Evolutionary conservation across 176 grass and related monocot genomes (phyloP).

Genomic region (Aegilops tauschii): DNA sequence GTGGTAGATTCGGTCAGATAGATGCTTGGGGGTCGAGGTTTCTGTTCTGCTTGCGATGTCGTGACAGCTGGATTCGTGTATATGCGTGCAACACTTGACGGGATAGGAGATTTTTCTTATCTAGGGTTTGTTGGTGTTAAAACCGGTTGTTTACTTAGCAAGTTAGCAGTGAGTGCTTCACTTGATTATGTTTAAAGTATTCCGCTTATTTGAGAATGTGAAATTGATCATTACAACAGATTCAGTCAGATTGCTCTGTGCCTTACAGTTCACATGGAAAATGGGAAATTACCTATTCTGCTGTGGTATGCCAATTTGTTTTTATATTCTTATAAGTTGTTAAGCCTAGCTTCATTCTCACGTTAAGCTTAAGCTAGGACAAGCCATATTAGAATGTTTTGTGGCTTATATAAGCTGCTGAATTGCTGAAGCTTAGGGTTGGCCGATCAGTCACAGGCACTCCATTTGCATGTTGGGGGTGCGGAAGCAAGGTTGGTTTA

Average conservation of each 20-base stretch:
- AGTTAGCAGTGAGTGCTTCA: not conserved
- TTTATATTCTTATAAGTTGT: not conserved
- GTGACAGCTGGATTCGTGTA: not conserved
- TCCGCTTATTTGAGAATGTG: not conserved
- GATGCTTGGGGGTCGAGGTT: not conserved
- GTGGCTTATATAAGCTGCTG: not conserved
- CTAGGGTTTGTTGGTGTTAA: not conserved
- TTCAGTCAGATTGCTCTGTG: not conserved
- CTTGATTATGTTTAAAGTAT: not conserved
- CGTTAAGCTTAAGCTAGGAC: not conserved
- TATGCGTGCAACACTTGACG: not conserved
- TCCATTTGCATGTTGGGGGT: not conserved
- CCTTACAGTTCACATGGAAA: not conserved
- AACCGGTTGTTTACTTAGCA: not conserved
- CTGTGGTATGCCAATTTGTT: not conserved
- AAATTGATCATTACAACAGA: not conserved
- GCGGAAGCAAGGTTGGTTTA: not conserved
- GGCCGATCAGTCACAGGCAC: not conserved
- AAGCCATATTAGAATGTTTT: not conserved
- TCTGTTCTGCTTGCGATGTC: slow-evolving; percentile 4
- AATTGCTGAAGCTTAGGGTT: not conserved
- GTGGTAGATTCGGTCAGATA: not conserved
- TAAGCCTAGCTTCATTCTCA: not conserved
- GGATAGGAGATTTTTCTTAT: not conserved
- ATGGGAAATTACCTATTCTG: not conserved